Evolutionary conservation across 306 rosid genomes (phyloP).

Genomic region (Hippophae gyantsensis): DNA sequence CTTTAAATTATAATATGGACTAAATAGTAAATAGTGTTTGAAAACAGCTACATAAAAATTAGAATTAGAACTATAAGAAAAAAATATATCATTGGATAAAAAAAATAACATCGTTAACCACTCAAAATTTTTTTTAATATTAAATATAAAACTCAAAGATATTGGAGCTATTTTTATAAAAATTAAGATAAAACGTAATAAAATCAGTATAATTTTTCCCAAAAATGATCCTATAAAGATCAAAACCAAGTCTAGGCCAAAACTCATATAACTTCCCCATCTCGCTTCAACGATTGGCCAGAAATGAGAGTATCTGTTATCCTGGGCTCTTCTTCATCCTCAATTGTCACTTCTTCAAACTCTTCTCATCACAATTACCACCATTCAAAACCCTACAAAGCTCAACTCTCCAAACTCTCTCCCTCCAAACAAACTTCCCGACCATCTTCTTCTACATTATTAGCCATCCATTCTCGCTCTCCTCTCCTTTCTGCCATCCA

Average conservation of each 20-base stretch:
- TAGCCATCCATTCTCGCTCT: conserved; percentile 29
- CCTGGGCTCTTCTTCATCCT: conserved; percentile 38
- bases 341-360: conserved; percentile 38
- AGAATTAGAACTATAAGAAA: too few species aligned
- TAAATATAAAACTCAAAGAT: too few species aligned
- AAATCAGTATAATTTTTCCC: too few species aligned
- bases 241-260: neutral
- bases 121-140: too few species aligned
- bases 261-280: conserved; percentile 15
- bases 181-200: too few species aligned
- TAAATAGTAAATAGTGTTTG: too few species aligned
- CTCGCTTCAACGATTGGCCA: conserved; percentile 28
- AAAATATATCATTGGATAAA: too few species aligned
- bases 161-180: too few species aligned
- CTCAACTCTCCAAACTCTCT: conserved; percentile 26
- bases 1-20: too few species aligned
- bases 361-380: conserved; percentile 20
- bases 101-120: too few species aligned
- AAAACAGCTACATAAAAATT: too few species aligned
- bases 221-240: too few species aligned
- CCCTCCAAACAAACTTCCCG: conserved; percentile 18
- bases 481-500: conserved; percentile 24
- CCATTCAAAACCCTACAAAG: conserved; percentile 31
- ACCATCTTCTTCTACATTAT: conserved; percentile 14
- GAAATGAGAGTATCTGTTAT: conserved; percentile 57